phyloP scores from a whole-genome alignment of 352 stramenopile genomes.

The Thalassiosira hispida region DNA sequence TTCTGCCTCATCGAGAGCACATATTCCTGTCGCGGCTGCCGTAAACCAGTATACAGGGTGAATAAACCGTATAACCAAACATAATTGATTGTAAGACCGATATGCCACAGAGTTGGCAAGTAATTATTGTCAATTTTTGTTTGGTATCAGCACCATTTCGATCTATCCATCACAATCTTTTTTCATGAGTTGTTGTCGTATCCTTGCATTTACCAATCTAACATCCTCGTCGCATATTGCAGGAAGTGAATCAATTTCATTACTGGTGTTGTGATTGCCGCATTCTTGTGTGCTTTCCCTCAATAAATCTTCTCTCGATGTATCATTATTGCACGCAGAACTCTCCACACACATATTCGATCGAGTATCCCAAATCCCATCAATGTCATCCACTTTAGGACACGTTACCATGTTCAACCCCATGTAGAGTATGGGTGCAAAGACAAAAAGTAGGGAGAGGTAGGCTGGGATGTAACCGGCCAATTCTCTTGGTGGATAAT shows the following conservation, averaged over 20 bases:
- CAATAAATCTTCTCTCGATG: too few species aligned
- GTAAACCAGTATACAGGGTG: too few species aligned
- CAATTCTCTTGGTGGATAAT: constrained; percentile 38
- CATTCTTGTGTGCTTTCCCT: not conserved
- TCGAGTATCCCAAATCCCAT: constrained; percentile 51
- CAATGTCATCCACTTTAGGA: constrained; percentile 26
- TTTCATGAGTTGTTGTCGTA: constrained; percentile 14
- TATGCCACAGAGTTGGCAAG: too few species aligned
- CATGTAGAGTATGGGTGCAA: constrained; percentile 49
- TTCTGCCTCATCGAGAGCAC: too few species aligned
- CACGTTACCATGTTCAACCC: constrained; percentile 45
- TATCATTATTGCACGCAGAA: not conserved
- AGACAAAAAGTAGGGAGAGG: constrained; percentile 41
- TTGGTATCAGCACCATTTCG: too few species aligned
- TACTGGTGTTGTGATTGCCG: not conserved
- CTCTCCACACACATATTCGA: constrained; percentile 15
- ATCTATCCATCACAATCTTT: too few species aligned
- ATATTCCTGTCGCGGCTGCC: too few species aligned
- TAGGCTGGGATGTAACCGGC: constrained; percentile 41
- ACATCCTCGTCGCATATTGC: constrained; percentile 52
- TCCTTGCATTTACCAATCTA: constrained; percentile 28
- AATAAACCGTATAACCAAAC: too few species aligned
- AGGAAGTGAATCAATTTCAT: constrained; percentile 21
- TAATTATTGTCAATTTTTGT: too few species aligned
- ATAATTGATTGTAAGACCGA: too few species aligned